Base-by-base conservation (phyloP, 176 grass and related monocot species). In the Canna indica region DNA sequence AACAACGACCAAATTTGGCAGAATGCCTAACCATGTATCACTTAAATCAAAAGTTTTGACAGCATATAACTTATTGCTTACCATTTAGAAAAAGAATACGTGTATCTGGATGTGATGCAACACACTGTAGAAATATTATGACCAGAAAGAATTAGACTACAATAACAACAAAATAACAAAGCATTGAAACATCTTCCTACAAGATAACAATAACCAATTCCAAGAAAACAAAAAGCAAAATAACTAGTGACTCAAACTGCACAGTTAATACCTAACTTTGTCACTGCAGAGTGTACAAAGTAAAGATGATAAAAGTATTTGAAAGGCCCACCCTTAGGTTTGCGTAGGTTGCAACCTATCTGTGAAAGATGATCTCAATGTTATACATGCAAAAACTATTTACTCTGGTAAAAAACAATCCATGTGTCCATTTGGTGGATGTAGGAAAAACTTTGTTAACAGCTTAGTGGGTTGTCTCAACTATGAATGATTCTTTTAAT, bases 21-120 rank as follows among this genome's bases (percentile, higher is more conserved):
- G 41, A 44, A 44, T 44, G 41, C 41, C 41, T 44, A 44, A 44
- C 41, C 41, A 44, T 44, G 9, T 44, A 44, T 8, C 1, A 44
- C 7, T 10, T 11, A 44, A 8, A 11, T 0, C 42, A 20, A 59
- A 57, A 17, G n/a, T 32, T 14, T 27, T 28, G 3, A 50, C 36
- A 75, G 45, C n/a, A 25, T 18, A 28, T 11, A 57, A 61, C 16
- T 76, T 11, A 27, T 30, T 16, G 38, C 56, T 76, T 88, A 96
- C 92, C 92, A 81, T 81, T 76, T 83, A 91, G 36, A 68, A 96
- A 91, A 71, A 26, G 77, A 41, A 31, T 61, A 74, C 92, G 88
- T 18, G 92, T 91, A 69, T 87, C 88, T 60, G 83, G 67, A 63
- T 87, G 88, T 64, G 88, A 89, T 65, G 88, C 92, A 75, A 96